Conservation (phyloP, 2,329 filamentous ascomycete genomes). For the Pseudogymnoascus destructans region DNA sequence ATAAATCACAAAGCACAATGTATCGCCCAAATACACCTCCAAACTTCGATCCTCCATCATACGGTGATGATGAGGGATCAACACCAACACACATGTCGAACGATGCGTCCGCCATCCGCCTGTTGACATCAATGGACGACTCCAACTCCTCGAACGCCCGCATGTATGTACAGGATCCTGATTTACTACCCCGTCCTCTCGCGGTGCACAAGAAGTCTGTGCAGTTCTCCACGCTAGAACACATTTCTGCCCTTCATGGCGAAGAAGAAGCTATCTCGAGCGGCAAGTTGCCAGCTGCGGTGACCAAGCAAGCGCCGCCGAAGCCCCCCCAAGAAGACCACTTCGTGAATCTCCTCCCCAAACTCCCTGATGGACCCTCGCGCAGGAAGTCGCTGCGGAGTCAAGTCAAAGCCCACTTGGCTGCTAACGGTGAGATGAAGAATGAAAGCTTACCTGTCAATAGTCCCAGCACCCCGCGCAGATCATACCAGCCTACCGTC, state of each 20-base stretch:
- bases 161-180: slow-evolving; percentile 34
- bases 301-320: slow-evolving; percentile 30
- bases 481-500: slow-evolving; percentile 37
- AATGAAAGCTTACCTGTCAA: slow-evolving; percentile 16
- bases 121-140: slow-evolving; percentile 51
- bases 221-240: slow-evolving; percentile 27
- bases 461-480: slow-evolving; percentile 25
- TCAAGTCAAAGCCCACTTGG: slow-evolving; percentile 21
- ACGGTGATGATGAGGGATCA: slow-evolving; percentile 38
- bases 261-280: slow-evolving; percentile 28
- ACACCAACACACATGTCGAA: slow-evolving; percentile 32
- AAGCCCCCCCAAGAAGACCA: slow-evolving; percentile 18
- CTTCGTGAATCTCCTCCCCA: slow-evolving; percentile 33
- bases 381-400: slow-evolving; percentile 27
- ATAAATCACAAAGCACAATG: slow-evolving; percentile 17
- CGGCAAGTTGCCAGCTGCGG: slow-evolving; percentile 20
- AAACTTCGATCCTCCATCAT: slow-evolving; percentile 40
- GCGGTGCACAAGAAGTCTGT: slow-evolving; percentile 19
- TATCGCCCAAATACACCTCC: slow-evolving; percentile 35
- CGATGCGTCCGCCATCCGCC: slow-evolving; percentile 41
- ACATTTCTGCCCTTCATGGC: slow-evolving; percentile 27
- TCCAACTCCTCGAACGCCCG: slow-evolving; percentile 32
- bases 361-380: slow-evolving; percentile 39
- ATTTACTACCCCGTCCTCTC: slow-evolving; percentile 17
- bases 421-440: slow-evolving; percentile 15